These are phyloP conservation scores for Podila epicladia DNA, from an alignment of 192 early-diverging fungal species.

Conservation along the genomic window DNA sequence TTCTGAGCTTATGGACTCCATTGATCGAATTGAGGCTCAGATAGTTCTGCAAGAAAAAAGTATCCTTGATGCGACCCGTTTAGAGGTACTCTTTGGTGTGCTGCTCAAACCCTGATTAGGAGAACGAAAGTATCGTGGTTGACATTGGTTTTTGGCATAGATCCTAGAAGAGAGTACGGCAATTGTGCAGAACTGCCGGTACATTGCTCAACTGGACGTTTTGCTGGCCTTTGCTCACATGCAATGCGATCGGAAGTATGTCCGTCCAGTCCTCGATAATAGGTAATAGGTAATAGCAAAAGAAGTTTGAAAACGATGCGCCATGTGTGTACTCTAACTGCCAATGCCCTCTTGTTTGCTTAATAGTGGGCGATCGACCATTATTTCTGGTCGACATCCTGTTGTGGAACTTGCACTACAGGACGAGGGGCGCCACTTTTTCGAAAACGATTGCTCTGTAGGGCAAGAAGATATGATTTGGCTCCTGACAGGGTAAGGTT, in stretches of 20 bases:
- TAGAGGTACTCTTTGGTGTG: background rate
- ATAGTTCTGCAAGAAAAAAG: conserved; percentile 44
- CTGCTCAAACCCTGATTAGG: too few species aligned
- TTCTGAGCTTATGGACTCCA: conserved; percentile 29
- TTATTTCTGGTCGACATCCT: conserved; percentile 66
- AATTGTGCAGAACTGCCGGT: conserved; percentile 68
- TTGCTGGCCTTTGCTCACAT: conserved; percentile 68
- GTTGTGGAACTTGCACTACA: conserved; percentile 67
- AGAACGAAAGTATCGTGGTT: too few species aligned
- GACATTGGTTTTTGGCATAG: background rate
- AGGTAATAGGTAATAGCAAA: conserved; percentile 31
- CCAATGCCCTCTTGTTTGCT: background rate
- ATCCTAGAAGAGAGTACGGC: conserved; percentile 61
- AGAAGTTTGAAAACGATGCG: too few species aligned
- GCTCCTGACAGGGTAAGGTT: conserved; percentile 52
- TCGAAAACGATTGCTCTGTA: conserved; percentile 65
- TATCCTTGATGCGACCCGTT: conserved; percentile 23
- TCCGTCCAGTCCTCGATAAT: conserved; percentile 59
- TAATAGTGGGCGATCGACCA: conserved; percentile 18
- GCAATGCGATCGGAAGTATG: conserved; percentile 60
- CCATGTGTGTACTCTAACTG: background rate
- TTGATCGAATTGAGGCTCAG: conserved; percentile 34
- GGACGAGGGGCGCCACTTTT: conserved; percentile 57
- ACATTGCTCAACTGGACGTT: conserved; percentile 75
- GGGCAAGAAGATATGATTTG: conserved; percentile 52